These are phyloP conservation scores for Ceratobasidium sp. DNA, from an alignment of 1,284 basidiomycete species.

Conservation along the genomic window DNA sequence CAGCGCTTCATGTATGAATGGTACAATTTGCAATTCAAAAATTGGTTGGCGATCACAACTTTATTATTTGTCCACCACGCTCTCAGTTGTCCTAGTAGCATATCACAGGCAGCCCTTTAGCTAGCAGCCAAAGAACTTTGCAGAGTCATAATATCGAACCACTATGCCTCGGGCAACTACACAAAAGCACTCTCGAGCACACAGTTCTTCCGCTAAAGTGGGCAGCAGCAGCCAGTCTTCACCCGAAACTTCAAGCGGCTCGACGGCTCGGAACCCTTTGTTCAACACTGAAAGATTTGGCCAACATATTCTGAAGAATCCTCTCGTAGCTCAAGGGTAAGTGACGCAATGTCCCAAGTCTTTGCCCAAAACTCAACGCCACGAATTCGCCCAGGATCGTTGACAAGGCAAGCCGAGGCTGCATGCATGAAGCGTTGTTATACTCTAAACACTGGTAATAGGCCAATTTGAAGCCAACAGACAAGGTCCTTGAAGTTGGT, in stretches of 20 bases:
- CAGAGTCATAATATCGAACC: background rate
- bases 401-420: constrained; percentile 61
- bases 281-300: constrained; percentile 95
- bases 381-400: constrained; percentile 65
- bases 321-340: constrained; percentile 85
- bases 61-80: background rate
- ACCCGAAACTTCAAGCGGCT: constrained; percentile 38
- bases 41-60: constrained; percentile 2
- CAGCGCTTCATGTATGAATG: too few species aligned
- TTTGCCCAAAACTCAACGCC: constrained; percentile 37
- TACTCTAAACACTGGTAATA: constrained; percentile 50
- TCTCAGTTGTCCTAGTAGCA: background rate
- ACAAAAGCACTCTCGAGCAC: constrained; percentile 77
- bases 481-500: constrained; percentile 96
- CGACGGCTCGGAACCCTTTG: constrained; percentile 68
- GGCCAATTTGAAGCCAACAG: constrained; percentile 93
- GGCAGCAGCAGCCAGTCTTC: constrained; percentile 45
- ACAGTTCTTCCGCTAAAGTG: constrained; percentile 74
- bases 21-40: constrained; percentile 25
- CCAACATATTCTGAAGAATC: constrained; percentile 97
- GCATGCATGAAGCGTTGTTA: background rate
- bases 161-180: constrained; percentile 91
- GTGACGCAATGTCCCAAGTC: constrained; percentile 47
- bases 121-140: background rate
- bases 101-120: background rate